Evolutionary conservation across 495 filamentous ascomycete species (phyloP), one percentile per base, ranked within the genome.

Genomic region (Physcia stellaris): DNA sequence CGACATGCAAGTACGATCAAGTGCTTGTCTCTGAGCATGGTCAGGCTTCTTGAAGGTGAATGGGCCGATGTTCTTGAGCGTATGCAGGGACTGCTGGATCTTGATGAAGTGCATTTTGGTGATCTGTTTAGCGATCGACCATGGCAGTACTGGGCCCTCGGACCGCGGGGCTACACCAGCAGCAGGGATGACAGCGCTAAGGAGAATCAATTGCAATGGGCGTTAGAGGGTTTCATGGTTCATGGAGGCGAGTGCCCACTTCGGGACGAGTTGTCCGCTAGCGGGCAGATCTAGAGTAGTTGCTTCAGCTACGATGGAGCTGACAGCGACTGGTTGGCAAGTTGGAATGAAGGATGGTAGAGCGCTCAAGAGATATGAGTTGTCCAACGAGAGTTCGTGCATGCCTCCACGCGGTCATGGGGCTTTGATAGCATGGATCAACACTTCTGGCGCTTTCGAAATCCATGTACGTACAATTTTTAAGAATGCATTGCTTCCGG

Each of bases 31-130:
- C 15, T 42, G 20, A 16, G 4, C 0, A 19, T 10, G 2, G 37
- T 42, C 15, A 36, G 16, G 10, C n/a, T 42, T 31, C 17, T 35
- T 4, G 24, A 26, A 20, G 40, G 40, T 3, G 7, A 12, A 3
- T 42, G 40, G 40, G 21, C 32, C 11, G 21, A 35, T 24, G 29
- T 30, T 16, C 32, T 42, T 15, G 32, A 42, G 24, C 20, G 30
- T 5, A 42, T 36, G 40, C 40, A 36, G 30, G 11, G 22, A 13
- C 24, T 35, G 13, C 22, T 37, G 13, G 20, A 4, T 6, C 24
- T 42, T 11, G 23, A 42, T 9, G 24, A 17, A 18, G 37, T 28
- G 5, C 11, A 19, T 18, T 18, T 40, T n/a, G 26, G 19, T 7
- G 13, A 22, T 0, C 33, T 35, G 6, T 35, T 5, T 12, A 6